These are phyloP conservation scores for Colletotrichum sp. DNA, from an alignment of 2,329 filamentous ascomycete genomes.

Conservation along the genomic window DNA sequence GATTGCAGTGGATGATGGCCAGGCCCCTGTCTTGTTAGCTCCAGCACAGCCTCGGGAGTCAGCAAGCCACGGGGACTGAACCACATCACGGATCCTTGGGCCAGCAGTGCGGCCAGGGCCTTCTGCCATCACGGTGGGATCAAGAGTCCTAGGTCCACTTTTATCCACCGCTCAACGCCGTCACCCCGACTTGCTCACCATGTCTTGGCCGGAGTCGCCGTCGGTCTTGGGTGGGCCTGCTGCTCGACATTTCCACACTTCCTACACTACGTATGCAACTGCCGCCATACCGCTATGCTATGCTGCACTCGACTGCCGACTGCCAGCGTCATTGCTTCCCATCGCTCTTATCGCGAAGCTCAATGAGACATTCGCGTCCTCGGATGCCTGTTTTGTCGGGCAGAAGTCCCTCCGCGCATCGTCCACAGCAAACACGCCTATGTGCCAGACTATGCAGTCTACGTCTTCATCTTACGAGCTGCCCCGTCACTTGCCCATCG, in stretches of 20 bases:
- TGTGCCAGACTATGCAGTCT: background rate
- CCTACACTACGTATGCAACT: constrained; percentile 1
- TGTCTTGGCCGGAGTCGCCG: constrained; percentile 19
- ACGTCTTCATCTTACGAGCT: constrained; percentile 5
- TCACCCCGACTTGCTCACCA: constrained; percentile 10
- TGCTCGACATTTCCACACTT: constrained; percentile 8
- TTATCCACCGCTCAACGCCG: constrained; percentile 18
- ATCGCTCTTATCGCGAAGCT: background rate
- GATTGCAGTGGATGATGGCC: background rate
- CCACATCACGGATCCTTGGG: constrained; percentile 8
- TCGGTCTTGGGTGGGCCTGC: constrained; percentile 14
- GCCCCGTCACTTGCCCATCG: background rate
- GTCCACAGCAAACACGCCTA: background rate
- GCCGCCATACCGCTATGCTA: constrained; percentile 3
- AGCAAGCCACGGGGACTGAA: constrained; percentile 21
- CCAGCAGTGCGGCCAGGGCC: background rate
- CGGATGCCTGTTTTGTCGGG: constrained; percentile 5
- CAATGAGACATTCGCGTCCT: background rate
- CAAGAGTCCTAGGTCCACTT: background rate
- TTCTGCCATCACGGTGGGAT: constrained; percentile 8
- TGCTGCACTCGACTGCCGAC: background rate
- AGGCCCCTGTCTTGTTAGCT: constrained; percentile 12
- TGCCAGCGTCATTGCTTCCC: background rate
- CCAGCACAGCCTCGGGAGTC: constrained; percentile 18
- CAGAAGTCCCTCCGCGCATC: background rate